Conservation (phyloP, 805 yeast genomes). For the Cyberlindnera xishuangbannaensis region DNA sequence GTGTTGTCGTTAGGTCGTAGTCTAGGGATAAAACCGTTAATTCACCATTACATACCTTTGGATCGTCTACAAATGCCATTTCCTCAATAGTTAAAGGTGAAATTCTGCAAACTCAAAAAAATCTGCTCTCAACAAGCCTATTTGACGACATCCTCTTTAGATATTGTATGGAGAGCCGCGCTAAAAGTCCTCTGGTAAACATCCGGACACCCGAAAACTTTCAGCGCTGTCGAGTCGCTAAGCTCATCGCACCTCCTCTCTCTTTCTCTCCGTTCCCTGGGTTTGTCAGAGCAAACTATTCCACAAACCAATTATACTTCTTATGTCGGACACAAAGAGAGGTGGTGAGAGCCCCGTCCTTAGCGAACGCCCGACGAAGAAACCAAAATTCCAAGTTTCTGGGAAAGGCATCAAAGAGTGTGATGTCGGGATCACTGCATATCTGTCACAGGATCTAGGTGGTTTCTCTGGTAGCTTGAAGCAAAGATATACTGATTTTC, state of each 20-base stretch:
- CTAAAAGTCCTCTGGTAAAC: no score
- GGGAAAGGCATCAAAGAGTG: conserved; percentile 50
- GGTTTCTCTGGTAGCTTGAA: conserved; percentile 81
- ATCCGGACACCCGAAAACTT: conserved; percentile 14
- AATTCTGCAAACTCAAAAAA: no score
- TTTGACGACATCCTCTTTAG: no score
- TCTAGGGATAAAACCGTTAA: not conserved
- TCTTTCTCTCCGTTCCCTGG: no score
- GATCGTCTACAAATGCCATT: conserved; percentile 12
- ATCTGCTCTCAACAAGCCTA: no score
- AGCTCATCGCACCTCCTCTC: conserved; percentile 4
- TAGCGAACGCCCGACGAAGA: conserved; percentile 18
- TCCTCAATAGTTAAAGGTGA: no score
- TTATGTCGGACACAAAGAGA: conserved; percentile 22
- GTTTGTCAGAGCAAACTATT: no score
- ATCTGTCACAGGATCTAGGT: conserved; percentile 41
- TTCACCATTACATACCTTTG: conserved; percentile 7
- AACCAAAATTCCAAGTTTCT: conserved; percentile 12
- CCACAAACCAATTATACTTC: no score
- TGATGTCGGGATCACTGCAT: conserved; percentile 87
- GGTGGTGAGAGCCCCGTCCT: conserved; percentile 14
- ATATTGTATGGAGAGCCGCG: no score
- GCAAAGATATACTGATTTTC: conserved; percentile 87
- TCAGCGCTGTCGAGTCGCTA: no score
- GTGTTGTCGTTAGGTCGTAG: conserved; percentile 3